Percentiles rank a stretch among this genome's conserved stretches.
Evolutionary conservation across 2,329 filamentous ascomycete species (phyloP).

Genomic region (Cladosporium sphaerospermum): DNA sequence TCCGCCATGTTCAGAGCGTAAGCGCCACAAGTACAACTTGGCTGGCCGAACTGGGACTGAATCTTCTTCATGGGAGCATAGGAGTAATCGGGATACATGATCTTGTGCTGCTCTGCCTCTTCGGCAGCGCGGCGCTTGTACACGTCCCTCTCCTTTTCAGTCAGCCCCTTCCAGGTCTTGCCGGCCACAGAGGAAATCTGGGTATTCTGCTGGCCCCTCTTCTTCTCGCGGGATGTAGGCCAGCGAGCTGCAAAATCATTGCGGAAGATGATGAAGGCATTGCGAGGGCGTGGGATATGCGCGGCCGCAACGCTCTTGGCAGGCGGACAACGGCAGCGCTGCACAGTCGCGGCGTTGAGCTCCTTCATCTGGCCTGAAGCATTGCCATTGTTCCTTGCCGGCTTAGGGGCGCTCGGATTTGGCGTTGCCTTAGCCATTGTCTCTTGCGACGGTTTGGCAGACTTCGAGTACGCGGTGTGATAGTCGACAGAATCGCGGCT

Average conservation of each 20-base stretch:
- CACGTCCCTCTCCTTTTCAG: too few relatives aligned
- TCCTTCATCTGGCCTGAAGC: background rate
- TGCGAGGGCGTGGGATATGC: conserved; percentile 12
- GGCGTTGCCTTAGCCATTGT: background rate
- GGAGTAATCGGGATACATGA: conserved; percentile 10
- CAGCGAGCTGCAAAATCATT: background rate
- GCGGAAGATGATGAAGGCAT: conserved; percentile 17
- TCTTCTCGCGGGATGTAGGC: background rate
- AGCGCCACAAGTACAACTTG: conserved; percentile 14
- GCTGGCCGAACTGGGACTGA: conserved; percentile 9
- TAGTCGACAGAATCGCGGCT: background rate
- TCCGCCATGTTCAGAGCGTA: conserved; percentile 10
- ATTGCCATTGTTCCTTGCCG: background rate
- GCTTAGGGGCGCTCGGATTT: background rate
- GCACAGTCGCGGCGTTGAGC: background rate
- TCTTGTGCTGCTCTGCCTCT: conserved; percentile 6
- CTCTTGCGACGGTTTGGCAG: background rate
- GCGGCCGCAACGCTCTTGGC: background rate
- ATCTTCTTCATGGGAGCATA: conserved; percentile 7
- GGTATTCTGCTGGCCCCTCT: conserved; percentile 2
- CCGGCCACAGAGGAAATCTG: conserved; percentile 8
- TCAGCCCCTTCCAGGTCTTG: conserved; percentile 1
- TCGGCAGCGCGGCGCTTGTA: conserved; percentile 1
- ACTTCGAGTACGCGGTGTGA: background rate
- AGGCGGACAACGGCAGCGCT: background rate